These are phyloP conservation scores for Podaxis sp. DNA, from an alignment of 768 basidiomycete species.

Conservation along the genomic window DNA sequence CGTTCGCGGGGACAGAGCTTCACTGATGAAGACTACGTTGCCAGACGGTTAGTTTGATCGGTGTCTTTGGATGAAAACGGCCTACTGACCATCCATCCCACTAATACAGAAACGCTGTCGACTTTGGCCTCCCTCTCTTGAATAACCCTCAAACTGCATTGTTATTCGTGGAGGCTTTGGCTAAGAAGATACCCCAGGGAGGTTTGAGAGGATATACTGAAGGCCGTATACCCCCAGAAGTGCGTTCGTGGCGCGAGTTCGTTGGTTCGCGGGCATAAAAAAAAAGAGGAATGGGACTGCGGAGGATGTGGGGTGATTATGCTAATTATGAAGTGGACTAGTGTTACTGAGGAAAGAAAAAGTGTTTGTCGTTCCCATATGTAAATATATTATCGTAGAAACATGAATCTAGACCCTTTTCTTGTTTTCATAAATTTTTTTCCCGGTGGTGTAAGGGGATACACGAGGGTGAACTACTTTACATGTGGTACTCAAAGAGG, in stretches of 20 bases:
- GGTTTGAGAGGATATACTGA: constrained; percentile 79
- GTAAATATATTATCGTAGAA: not conserved
- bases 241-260: constrained; percentile 90
- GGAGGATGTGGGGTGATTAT: not conserved
- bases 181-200: constrained; percentile 79
- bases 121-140: constrained; percentile 90
- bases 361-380: not conserved
- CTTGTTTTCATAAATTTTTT: not conserved
- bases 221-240: constrained; percentile 87
- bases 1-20: constrained; percentile 72
- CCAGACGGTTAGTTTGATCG: constrained; percentile 63
- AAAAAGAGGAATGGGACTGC: constrained; percentile 1
- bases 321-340: not conserved
- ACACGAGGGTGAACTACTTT: too few relatives aligned
- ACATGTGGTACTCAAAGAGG: too few relatives aligned
- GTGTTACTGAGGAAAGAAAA: not conserved
- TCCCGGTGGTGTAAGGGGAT: not conserved
- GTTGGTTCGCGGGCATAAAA: constrained; percentile 67
- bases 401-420: not conserved
- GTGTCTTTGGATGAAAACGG: constrained; percentile 5
- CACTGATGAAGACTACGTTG: constrained; percentile 95
- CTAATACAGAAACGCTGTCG: constrained; percentile 77
- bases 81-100: constrained; percentile 9
- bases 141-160: constrained; percentile 89
- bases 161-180: constrained; percentile 88